Conservation (phyloP, 1,284 basidiomycete genomes). For the Apiotrichum sp. region DNA sequence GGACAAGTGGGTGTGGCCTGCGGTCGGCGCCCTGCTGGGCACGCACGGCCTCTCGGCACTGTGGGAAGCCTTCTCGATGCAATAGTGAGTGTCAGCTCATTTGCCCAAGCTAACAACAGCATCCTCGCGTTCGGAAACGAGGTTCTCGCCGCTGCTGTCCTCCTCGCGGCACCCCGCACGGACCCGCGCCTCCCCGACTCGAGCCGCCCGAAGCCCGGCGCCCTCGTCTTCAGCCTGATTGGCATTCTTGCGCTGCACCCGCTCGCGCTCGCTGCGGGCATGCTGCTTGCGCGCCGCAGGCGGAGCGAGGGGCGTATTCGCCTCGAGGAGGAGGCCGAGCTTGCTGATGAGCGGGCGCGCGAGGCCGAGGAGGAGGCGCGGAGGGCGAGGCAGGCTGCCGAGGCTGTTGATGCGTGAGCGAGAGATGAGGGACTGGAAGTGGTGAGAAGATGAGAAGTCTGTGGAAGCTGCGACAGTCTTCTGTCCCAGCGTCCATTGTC, state of each 20-base stretch:
- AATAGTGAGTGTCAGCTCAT: conserved; percentile 29
- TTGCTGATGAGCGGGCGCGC: conserved; percentile 26
- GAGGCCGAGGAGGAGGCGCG: conserved; percentile 7
- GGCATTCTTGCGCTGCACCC: conserved; percentile 44
- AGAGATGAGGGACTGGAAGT: no score
- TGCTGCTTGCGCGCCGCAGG: conserved; percentile 33
- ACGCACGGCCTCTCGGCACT: conserved; percentile 38
- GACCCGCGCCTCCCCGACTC: conserved; percentile 32
- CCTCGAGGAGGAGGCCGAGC: conserved; percentile 46
- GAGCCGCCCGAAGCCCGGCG: conserved; percentile 35
- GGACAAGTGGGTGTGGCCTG: conserved; percentile 38
- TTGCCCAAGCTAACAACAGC: conserved; percentile 13
- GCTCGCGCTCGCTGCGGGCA: conserved; percentile 33
- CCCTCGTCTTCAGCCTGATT: conserved; percentile 38
- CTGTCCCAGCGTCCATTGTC: no score
- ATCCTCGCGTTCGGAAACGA: conserved; percentile 37
- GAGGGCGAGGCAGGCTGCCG: not conserved
- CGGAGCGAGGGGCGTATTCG: conserved; percentile 40
- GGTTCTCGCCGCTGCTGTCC: conserved; percentile 41
- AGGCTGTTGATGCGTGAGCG: not conserved
- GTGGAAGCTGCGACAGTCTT: no score
- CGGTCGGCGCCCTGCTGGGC: conserved; percentile 31
- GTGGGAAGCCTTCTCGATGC: conserved; percentile 32
- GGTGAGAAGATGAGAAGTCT: no score
- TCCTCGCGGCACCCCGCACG: conserved; percentile 36